Base-by-base conservation (phyloP, 179 eudicot genomes). In the Heliamphora pulchella region DNA sequence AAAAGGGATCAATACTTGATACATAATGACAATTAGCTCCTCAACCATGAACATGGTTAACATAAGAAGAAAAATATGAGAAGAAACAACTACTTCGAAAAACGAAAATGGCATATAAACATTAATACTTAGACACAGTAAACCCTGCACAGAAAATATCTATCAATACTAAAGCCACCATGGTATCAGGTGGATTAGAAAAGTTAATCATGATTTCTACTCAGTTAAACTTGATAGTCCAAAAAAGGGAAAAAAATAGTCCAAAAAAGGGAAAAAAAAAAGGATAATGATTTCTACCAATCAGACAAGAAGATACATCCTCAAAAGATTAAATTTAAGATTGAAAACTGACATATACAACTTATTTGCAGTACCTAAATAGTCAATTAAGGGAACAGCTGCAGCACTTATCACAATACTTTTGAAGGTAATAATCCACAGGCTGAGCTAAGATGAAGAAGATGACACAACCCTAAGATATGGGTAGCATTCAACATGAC, bases 11-110 rank as follows among this genome's bases (percentile, higher is more conserved):
- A 43, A 61, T n/a, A 0, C 15, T 58, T 59, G 54, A 59, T 50
- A 76, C 41, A 39, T 15, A 15, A 57, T 75, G 1, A 15, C 48
- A 57, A 58, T n/a, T 1, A 71, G 58, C 1, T 39, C 50, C 71
- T 67, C 71, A 67, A 67, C 71, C 71, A 67, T 67, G 17, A 67
- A 67, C 47, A 20, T 39, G 71, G 71, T 43, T 39, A 3, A 41
- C 9, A n/a, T n/a, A 17, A 48, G 2, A 67, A 39, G 5, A 41
- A 9, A 43, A 67, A 67, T n/a, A 11, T 6, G 6, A 11, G 9
- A 41, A 39, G 14, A 41, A 11, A 67, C 14, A 67, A 5, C 41
- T 39, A 67, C n/a, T 43, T 43, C 15, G 48, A 3, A 5, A 67
- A 67, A 67, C 17, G 3, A 59, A 59, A 17, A 59, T n/a, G 20